A percentile compares a stretch with the other conserved stretches of the same genome.
phyloP scores from a whole-genome alignment of 192 early-diverging fungal genomes.

The Rhizophagus sp. region DNA sequence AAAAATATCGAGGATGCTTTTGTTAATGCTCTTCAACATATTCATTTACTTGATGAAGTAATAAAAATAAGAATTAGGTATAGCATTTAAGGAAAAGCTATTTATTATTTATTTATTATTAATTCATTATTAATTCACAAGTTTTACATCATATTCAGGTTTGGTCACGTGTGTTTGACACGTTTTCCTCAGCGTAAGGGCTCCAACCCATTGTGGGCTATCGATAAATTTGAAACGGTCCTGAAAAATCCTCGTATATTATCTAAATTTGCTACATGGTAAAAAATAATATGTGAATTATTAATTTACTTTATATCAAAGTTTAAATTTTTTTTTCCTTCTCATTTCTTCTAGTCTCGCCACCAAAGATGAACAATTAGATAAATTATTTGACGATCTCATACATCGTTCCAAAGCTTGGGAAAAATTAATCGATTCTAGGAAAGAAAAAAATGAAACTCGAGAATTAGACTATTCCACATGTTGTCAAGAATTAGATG shows the following conservation, averaged over 20 bases:
- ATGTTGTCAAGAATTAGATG: constrained; percentile 1
- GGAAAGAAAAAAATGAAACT: too few relatives aligned
- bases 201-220: constrained; percentile 8
- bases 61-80: constrained; percentile 37
- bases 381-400: not conserved
- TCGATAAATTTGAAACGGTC: constrained; percentile 28
- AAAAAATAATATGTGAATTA: not conserved
- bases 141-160: constrained; percentile 11
- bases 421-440: too few relatives aligned
- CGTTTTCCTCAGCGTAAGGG: constrained; percentile 29
- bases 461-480: not conserved
- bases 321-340: not conserved
- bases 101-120: too few relatives aligned
- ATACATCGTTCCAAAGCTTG: too few relatives aligned
- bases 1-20: constrained; percentile 26
- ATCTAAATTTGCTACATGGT: constrained; percentile 41
- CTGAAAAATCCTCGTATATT: constrained; percentile 32
- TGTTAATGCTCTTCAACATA: constrained; percentile 27
- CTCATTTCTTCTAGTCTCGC: constrained; percentile 31
- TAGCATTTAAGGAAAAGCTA: too few relatives aligned
- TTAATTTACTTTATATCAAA: not conserved
- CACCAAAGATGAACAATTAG: not conserved
- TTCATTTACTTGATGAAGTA: constrained; percentile 42
- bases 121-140: not conserved
- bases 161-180: constrained; percentile 44